Percentiles rank a stretch among this genome's conserved stretches.
Conservation (phyloP, 192 early-diverging fungal genomes). For the Glomus cerebriforme region DNA sequence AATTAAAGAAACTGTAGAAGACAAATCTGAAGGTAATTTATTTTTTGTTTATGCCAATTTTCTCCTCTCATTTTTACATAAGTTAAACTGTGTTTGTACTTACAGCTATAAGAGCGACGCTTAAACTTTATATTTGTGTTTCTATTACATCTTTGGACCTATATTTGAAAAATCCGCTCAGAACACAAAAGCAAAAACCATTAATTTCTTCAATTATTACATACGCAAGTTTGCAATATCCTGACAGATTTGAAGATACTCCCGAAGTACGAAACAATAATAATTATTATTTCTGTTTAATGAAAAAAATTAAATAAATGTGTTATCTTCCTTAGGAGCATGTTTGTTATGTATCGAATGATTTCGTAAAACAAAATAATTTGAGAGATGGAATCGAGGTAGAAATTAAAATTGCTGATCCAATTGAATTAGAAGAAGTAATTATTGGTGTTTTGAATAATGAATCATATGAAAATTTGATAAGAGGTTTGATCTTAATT, state of each 20-base stretch:
- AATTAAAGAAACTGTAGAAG: background rate
- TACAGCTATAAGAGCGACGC: background rate
- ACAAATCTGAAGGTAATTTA: background rate
- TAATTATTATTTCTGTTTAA: background rate
- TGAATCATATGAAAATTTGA: slow-evolving; percentile 52
- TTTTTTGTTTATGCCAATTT: background rate
- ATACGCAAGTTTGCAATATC: slow-evolving; percentile 7
- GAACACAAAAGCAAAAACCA: background rate
- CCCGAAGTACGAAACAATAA: background rate
- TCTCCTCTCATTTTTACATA: background rate
- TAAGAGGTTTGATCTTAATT: slow-evolving; percentile 35
- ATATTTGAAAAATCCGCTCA: background rate
- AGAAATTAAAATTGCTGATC: slow-evolving; percentile 40
- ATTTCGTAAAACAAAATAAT: slow-evolving; percentile 21
- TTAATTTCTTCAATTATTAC: background rate
- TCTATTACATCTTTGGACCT: background rate
- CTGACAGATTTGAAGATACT: background rate
- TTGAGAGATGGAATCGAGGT: slow-evolving; percentile 8
- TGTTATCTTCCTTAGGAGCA: slow-evolving; percentile 6
- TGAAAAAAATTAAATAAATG: background rate
- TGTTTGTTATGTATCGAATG: slow-evolving; percentile 17
- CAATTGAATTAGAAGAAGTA: slow-evolving; percentile 64
- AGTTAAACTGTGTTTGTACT: background rate
- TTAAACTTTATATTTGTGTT: background rate
- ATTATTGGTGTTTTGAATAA: slow-evolving; percentile 60